phyloP scores from a whole-genome alignment of 129 eudicot species.

The carrot (Daucus carota) region DNA sequence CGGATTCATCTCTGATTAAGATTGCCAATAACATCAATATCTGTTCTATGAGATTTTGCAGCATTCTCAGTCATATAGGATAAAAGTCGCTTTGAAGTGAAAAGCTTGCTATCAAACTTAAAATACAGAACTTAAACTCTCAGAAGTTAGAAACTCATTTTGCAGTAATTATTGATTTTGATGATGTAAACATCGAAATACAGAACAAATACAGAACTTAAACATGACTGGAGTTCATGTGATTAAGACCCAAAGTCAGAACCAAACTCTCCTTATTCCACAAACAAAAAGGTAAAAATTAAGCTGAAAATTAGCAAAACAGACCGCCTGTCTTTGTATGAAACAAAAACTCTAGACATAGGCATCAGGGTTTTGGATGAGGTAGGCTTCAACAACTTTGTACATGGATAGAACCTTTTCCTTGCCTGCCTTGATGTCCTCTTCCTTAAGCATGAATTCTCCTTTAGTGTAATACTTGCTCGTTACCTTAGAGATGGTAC shows the following conservation, averaged over 20 bases:
- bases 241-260: not conserved
- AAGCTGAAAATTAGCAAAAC: not conserved
- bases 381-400: constrained; percentile 7
- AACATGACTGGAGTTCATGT: not conserved
- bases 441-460: not conserved
- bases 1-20: too few species aligned
- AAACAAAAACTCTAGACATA: not conserved
- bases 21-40: too few species aligned
- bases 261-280: constrained; percentile 5
- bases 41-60: not conserved
- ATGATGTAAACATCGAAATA: not conserved
- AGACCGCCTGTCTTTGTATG: not conserved
- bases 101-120: not conserved
- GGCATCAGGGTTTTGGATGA: constrained; percentile 5
- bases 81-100: not conserved
- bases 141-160: too few species aligned
- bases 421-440: not conserved
- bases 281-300: not conserved
- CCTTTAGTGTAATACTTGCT: constrained; percentile 6
- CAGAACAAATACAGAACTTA: not conserved
- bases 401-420: not conserved
- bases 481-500: not conserved
- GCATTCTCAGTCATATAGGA: not conserved
- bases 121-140: too few species aligned
- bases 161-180: not conserved